These are phyloP conservation scores for Peronospora belbahrii DNA, from an alignment of 352 stramenopile genomes.

Conservation along the genomic window DNA sequence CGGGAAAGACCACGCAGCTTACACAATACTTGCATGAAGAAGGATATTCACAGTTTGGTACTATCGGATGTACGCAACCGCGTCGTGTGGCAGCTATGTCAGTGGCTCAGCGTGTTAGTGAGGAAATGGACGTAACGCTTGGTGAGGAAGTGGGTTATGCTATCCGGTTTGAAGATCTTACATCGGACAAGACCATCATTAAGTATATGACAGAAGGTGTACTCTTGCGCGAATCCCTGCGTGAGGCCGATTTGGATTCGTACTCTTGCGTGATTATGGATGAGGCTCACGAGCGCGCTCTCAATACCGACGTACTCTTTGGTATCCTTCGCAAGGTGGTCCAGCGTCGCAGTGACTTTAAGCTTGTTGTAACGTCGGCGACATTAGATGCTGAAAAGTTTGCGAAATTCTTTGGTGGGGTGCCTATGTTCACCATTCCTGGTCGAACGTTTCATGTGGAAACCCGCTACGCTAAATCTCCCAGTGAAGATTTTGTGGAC, in stretches of 20 bases:
- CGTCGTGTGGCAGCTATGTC: slow-evolving; percentile 98
- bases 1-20: slow-evolving; percentile 97
- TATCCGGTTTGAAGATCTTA: slow-evolving; percentile 93
- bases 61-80: slow-evolving; percentile 97
- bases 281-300: slow-evolving; percentile 90
- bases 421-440: slow-evolving; percentile 97
- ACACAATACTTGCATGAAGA: slow-evolving; percentile 93
- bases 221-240: slow-evolving; percentile 90
- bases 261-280: slow-evolving; percentile 92
- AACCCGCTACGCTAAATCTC: slow-evolving; percentile 88
- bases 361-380: slow-evolving; percentile 90
- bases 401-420: slow-evolving; percentile 93
- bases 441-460: slow-evolving; percentile 82
- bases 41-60: slow-evolving; percentile 83
- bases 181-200: slow-evolving; percentile 92
- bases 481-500: slow-evolving; percentile 97
- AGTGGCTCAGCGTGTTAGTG: slow-evolving; percentile 96
- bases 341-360: slow-evolving; percentile 84
- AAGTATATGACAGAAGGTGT: slow-evolving; percentile 96
- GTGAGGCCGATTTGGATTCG: slow-evolving; percentile 78
- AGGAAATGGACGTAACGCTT: slow-evolving; percentile 93
- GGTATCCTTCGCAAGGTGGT: slow-evolving; percentile 90
- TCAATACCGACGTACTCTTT: slow-evolving; percentile 94
- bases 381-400: slow-evolving; percentile 98
- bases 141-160: slow-evolving; percentile 88